Evolutionary conservation across 768 basidiomycete genomes (phyloP), one percentile per base, ranked within the genome.

Genomic region (Gloeophyllum trabeum): DNA sequence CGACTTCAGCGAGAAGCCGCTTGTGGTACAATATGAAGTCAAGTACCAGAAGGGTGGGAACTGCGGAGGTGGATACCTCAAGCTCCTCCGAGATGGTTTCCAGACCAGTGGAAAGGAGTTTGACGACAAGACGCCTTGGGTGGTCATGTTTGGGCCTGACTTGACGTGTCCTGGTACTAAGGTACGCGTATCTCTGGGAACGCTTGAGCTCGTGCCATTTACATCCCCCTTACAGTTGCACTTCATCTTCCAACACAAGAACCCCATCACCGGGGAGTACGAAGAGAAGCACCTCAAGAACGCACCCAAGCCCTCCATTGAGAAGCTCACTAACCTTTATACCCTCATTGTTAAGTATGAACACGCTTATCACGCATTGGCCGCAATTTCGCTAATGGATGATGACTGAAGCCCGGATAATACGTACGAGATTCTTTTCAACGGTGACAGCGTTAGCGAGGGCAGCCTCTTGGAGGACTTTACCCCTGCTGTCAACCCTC

Each of bases 1-100:
- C 54, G 79, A 84, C 69, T 88, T 93, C 66, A 73, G 71, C 52
- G 65, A 75, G 44, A 73, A 93, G 63, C 85, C 93, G 35, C 71
- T 98, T 35, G 92, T 98, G 50, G 83, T 98, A 16, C 92, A 96
- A 59, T 99, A 99, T 55, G 96, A 99, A 61, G 96, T 96, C 68
- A 94, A 98, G 67, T 92, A 96, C 62, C 93, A 99, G 71, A 92
- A 97, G 65, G 93, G 94, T 34, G 89, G 96, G 38, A 96, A 96
- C 65, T 98, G 96, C 54, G 96, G 96, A 62, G 96, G 96, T 69
- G 96, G 96, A 28, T 99, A 99, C 66, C 66, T 98, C 68, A 99
- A 98, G 65, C 79, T 98, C 43, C 77, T 99, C 35, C 82, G 86
- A 57, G 82, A 91, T 53, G 91, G 90, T 45, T 92, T 92, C 78